Base-by-base conservation (phyloP, 106 monocot species). In the Amphibolis antarctica region DNA sequence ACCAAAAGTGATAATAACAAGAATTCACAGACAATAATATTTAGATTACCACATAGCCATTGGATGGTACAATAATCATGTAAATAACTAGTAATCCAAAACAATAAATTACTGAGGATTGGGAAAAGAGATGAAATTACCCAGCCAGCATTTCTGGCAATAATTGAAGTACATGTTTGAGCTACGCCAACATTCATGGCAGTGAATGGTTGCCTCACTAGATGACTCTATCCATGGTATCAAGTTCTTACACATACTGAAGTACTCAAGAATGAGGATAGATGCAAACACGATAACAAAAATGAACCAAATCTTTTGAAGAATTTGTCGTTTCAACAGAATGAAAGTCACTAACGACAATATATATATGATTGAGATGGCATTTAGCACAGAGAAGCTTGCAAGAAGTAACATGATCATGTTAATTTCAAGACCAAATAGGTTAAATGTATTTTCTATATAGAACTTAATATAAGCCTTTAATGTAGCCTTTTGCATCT, bases 141-240 rank as follows among this genome's bases (percentile, higher is more conserved):
- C 94, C 28, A 96, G 75, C 94, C 94, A 96, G 52, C 94, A 96
- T 69, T 89, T 89, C 64, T 71, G 71, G 75, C 94, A 96, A 66
- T 82, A 86, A 51, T 66, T 56, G 64, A 86, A 86, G 77, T 79
- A 73, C 47, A 64, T 66, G 59, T 66, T 81, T 65, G 94, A 86
- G 55, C 49, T 80, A 25, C 61, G 77, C 94, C 94, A 96, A 77
- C 94, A 96, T 69, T 89, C 89, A 80, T 76, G 77, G 65, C 94
- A 96, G 59, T 64, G 72, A 17, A 86, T 60, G 44, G 44, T 71
- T 42, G 43, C 57, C 26, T 62, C 71, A 31, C 25, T 59, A 44
- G 72, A 13, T 60, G 57, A 15, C 57, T 66, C 61, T 57, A 74
- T 66, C 94, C 94, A 86, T 24, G 85, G 82, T 49, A 84, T 81